Conservation (phyloP, 2,329 filamentous ascomycete species). For the Claviceps pazoutovae region DNA sequence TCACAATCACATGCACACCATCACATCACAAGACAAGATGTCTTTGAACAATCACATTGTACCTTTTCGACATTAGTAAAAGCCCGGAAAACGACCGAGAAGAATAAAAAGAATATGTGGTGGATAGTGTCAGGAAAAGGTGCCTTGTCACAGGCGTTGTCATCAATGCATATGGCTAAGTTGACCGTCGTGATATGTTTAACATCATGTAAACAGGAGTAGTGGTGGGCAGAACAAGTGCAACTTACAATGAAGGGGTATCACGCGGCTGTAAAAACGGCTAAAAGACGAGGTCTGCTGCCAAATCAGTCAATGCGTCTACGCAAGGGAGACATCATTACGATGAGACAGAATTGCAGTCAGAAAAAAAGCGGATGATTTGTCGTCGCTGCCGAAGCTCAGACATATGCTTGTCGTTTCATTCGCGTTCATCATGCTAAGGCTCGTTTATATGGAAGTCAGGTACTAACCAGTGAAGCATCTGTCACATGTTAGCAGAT, state of each 20-base stretch:
- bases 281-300: not conserved
- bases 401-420: conserved; percentile 97
- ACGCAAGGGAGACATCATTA: conserved; percentile 4
- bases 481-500: conserved; percentile 11
- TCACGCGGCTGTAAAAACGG: not conserved
- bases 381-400: conserved; percentile 46
- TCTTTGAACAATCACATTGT: not conserved
- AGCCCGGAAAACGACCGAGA: not conserved
- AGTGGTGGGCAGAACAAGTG: not conserved
- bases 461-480: conserved; percentile 11
- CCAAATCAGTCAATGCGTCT: not conserved
- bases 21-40: not conserved
- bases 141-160: conserved; percentile 34
- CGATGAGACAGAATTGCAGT: conserved; percentile 7
- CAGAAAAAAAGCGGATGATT: conserved; percentile 18
- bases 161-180: conserved; percentile 33
- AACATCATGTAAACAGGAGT: conserved; percentile 22
- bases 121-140: conserved; percentile 15
- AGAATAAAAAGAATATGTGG: not conserved
- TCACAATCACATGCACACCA: not conserved
- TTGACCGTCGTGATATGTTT: conserved; percentile 35
- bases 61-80: conserved; percentile 4
- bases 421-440: conserved; percentile 68
- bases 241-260: conserved; percentile 14
- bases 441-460: conserved; percentile 5